Percentiles rank a stretch among this genome's conserved stretches.
phyloP scores from a whole-genome alignment of 2,329 filamentous ascomycete species.

The Triangularia setosa region DNA sequence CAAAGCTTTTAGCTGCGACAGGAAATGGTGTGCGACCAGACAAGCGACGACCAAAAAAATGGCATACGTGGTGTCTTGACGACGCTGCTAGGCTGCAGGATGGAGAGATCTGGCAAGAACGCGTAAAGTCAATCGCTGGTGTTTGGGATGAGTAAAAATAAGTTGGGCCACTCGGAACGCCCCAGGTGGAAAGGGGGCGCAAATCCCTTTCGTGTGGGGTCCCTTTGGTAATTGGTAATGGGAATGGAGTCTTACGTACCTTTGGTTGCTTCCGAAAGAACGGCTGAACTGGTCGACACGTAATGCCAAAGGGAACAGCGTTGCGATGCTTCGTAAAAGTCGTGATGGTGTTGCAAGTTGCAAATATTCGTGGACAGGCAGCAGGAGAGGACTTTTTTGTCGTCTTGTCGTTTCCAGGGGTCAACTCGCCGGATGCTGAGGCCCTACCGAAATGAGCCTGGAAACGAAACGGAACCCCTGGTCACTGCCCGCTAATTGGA shows the following conservation, averaged over 20 bases:
- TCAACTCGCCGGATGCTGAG: constrained; percentile 6
- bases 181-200: constrained; percentile 3
- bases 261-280: constrained; percentile 11
- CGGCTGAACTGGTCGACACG: constrained; percentile 4
- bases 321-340: not conserved
- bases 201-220: not conserved
- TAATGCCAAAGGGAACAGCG: constrained; percentile 1
- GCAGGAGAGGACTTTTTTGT: not conserved
- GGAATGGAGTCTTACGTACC: constrained; percentile 13
- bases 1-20: not conserved
- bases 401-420: not conserved
- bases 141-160: constrained; percentile 21
- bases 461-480: constrained; percentile 3
- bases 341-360: not conserved
- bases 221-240: not conserved
- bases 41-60: not conserved
- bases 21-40: not conserved
- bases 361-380: not conserved
- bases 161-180: constrained; percentile 1
- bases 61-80: not conserved
- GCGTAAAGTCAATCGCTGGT: constrained; percentile 18
- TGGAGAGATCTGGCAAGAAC: constrained; percentile 27
- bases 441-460: constrained; percentile 15
- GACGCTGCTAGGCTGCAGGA: constrained; percentile 3
- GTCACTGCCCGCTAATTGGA: constrained; percentile 5